These are phyloP conservation scores for Puccinia polysora DNA, from an alignment of 1,284 basidiomycete genomes.

Conservation along the genomic window DNA sequence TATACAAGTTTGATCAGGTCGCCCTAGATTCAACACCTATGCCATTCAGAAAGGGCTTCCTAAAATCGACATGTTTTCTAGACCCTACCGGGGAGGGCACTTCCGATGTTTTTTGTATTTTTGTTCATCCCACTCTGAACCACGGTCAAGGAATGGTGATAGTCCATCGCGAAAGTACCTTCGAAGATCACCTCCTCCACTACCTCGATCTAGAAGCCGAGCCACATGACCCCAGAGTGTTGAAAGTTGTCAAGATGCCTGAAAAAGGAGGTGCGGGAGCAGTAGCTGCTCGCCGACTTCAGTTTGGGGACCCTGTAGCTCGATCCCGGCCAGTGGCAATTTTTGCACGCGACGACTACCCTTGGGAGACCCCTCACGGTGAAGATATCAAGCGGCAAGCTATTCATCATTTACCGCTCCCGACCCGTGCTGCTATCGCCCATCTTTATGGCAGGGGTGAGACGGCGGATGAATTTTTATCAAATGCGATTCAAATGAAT, in stretches of 20 bases:
- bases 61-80: neutral
- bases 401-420: neutral
- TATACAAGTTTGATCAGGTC: too few species aligned
- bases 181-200: neutral
- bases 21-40: neutral
- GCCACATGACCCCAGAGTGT: neutral
- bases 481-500: neutral
- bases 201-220: neutral
- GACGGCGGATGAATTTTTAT: too few species aligned
- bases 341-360: too few species aligned
- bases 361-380: neutral
- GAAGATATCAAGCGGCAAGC: neutral
- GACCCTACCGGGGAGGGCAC: neutral
- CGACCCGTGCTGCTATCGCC: neutral
- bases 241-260: constrained; percentile 12
- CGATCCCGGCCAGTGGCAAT: too few species aligned
- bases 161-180: neutral
- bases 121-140: too few species aligned
- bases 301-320: neutral
- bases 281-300: too few species aligned
- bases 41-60: neutral
- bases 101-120: too few species aligned
- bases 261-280: constrained; percentile 2
- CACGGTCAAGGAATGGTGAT: neutral
- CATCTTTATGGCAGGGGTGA: neutral